Evolutionary conservation across 2,329 filamentous ascomycete species (phyloP), one percentile per base, ranked within the genome.

Genomic region (Botrytis aclada): DNA sequence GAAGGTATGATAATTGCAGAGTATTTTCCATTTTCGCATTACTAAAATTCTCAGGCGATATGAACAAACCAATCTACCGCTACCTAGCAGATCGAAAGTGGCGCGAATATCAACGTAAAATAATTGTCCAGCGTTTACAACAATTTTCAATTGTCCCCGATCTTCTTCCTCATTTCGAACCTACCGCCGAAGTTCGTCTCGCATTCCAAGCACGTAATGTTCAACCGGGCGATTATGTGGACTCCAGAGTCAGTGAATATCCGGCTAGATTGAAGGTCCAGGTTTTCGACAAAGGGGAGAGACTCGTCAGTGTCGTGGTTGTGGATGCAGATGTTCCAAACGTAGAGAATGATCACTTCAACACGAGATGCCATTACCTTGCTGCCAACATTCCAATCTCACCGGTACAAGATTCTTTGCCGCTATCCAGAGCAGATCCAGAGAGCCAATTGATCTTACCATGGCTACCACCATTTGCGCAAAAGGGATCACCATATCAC

Each of bases 41-140:
- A 18, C 70, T 72, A 72, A 72, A n/a, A 25, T 20, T 47, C 20
- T 16, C 29, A 98, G 95, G 92, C 76, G 94, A 98, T 83, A 95
- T 98, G 94, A 91, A 89, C 85, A 97, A 97, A 83, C 95, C 95
- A 75, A 95, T 99, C 81, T 99, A 99, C 85, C 93, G 95, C 76
- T 88, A 93, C 82, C 91, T 98, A 69, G 93, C 95, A 74, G 89
- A 97, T 80, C 85, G 88, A 78, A 94, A 97, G 85, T 99, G 96
- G 96, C 90, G 91, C 78, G 86, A 89, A 76, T 94, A 96, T 84
- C 91, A 94, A 81, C 89, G 92, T 78, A 89, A 90, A 78, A 84
- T 98, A 75, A 88, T 97, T 76, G 86, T 90, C 75, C 96, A 99
- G 85, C 92, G 96, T 80, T 92, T 98, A 80, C 85, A 88, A 66